A percentile compares a stretch with the other conserved stretches of the same genome.
These are phyloP conservation scores for Moelleriella libera DNA, from an alignment of 2,329 filamentous ascomycete genomes.

Conservation along the genomic window DNA sequence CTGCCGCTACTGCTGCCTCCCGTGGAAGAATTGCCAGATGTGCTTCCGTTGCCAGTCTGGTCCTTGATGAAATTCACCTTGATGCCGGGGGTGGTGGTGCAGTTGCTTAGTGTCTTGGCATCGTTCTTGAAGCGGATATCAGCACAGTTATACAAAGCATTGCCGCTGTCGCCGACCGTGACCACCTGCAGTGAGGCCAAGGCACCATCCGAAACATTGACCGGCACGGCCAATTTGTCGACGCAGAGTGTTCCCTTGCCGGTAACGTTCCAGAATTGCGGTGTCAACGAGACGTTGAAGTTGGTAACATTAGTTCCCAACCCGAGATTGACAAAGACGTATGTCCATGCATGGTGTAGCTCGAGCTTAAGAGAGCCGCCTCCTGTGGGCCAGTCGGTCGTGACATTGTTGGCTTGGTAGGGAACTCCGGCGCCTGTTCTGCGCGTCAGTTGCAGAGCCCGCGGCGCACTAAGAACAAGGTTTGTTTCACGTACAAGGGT, in stretches of 20 bases:
- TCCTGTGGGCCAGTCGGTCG: conserved; percentile 34
- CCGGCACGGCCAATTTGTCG: conserved; percentile 39
- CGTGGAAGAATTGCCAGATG: conserved; percentile 2
- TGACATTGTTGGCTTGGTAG: conserved; percentile 27
- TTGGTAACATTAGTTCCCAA: conserved; percentile 36
- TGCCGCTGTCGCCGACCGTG: conserved; percentile 40
- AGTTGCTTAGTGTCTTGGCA: conserved; percentile 27
- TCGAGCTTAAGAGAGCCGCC: conserved; percentile 33
- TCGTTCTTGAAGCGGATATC: conserved; percentile 52
- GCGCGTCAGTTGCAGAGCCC: no score
- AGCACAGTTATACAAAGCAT: conserved; percentile 61
- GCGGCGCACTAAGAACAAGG: no score
- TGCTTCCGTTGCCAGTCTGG: conserved; percentile 9
- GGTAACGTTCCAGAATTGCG: conserved; percentile 41
- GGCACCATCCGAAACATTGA: conserved; percentile 43
- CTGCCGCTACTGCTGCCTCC: background rate
- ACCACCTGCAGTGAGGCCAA: conserved; percentile 57
- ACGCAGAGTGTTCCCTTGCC: conserved; percentile 54
- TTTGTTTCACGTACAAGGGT: conserved; percentile 29
- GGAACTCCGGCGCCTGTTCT: conserved; percentile 31
- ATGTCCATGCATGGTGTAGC: conserved; percentile 37
- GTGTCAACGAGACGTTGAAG: conserved; percentile 57
- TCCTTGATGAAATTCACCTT: conserved; percentile 18
- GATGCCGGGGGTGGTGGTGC: conserved; percentile 25
- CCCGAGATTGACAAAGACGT: conserved; percentile 39